phyloP scores from a whole-genome alignment of 768 basidiomycete genomes.

The Naganishia randhawae region DNA sequence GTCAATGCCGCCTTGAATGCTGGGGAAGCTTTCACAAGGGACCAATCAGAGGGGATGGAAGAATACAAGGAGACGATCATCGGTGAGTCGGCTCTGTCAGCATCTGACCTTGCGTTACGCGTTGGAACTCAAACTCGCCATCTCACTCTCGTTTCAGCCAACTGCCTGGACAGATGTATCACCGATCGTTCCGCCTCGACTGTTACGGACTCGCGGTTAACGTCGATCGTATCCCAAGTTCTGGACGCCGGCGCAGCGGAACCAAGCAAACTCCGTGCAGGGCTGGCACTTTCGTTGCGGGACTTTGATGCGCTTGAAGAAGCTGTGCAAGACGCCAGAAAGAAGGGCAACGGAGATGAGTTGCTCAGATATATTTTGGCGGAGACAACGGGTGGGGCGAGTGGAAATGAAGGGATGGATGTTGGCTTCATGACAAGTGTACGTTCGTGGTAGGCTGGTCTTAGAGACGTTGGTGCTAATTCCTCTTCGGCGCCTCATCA shows the following conservation, averaged over 20 bases:
- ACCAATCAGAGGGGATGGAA: constrained; percentile 53
- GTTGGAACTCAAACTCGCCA: constrained; percentile 1
- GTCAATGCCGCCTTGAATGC: constrained; percentile 91
- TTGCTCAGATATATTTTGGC: constrained; percentile 88
- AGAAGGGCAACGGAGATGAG: constrained; percentile 58
- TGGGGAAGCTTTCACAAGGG: constrained; percentile 72
- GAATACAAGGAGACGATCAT: constrained; percentile 94
- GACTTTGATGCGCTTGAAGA: constrained; percentile 79
- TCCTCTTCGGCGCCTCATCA: not conserved
- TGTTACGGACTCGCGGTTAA: constrained; percentile 74
- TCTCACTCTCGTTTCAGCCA: constrained; percentile 61
- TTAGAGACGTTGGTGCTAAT: not conserved
- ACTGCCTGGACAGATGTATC: constrained; percentile 93
- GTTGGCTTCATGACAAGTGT: constrained; percentile 48
- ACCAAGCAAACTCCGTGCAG: constrained; percentile 90
- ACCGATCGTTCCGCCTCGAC: constrained; percentile 60
- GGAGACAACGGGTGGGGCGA: constrained; percentile 81
- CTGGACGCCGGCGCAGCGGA: constrained; percentile 79
- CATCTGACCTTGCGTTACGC: not conserved
- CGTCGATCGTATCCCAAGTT: constrained; percentile 81
- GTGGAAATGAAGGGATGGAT: constrained; percentile 59
- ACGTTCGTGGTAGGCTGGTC: constrained; percentile 22
- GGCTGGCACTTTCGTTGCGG: constrained; percentile 82
- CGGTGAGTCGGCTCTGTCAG: constrained; percentile 41
- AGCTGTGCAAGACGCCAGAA: constrained; percentile 50